Evolutionary conservation across 2,329 filamentous ascomycete species (phyloP), one percentile per base, ranked within the genome.

Genomic region (Fusarium torreyae): DNA sequence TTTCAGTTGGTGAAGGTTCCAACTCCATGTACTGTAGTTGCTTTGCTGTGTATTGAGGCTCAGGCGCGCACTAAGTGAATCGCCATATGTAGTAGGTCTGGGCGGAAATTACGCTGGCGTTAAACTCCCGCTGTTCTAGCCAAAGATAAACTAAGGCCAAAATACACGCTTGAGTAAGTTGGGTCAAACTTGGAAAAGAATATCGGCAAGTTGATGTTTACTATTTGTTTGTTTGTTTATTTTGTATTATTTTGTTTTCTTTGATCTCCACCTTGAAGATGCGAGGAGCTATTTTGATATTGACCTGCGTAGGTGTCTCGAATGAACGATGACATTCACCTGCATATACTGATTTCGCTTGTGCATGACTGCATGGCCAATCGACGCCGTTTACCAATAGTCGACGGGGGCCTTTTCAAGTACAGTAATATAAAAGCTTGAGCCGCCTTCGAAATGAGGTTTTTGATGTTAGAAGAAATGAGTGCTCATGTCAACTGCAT

Each of bases 291-390:
- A 24, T 52, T 18, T 34, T 52, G 42, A 53, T 51, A 60, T 62
- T 42, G 28, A 15, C 4, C 9, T 31, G 10, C 13, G 9, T 31
- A 13, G 28, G n/a, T 46, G 11, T 50, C 39, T 54, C 20, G 28
- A 45, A 20, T 26, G 18, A 63, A 57, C 38, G 40, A 57, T 57
- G 46, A 44, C 43, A 49, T 49, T 51, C 36, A 34, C 46, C 33
- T 60, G 57, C 55, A 68, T 62, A 28, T 62, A 17, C 38, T 61
- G 57, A 72, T 70, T 49, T 70, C 66, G 70, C 65, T 68, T 73
- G 48, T 61, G 58, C 36, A 59, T 60, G 63, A 55, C 53, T 57
- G 53, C 42, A 64, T 67, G 28, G 24, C 45, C 34, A 34, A 55
- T 65, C 36, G 49, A 38, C 49, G 44, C 49, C 33, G 36, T 34